Base-by-base conservation (phyloP, 2,329 filamentous ascomycete species). In the Claviceps paspali region DNA sequence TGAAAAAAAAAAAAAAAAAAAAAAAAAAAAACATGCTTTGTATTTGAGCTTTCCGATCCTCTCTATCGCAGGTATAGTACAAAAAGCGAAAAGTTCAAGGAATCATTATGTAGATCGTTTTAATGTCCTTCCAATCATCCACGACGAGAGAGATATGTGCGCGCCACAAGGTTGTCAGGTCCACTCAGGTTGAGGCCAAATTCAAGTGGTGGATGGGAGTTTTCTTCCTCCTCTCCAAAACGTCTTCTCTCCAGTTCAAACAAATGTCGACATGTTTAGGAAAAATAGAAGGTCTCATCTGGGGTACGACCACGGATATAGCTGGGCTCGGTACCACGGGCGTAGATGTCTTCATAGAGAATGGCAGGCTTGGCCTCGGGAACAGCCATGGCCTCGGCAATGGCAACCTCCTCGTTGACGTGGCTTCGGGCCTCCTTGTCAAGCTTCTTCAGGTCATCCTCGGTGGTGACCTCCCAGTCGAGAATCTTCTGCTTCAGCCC, bases 401-500 rank as follows among this genome's bases (percentile, higher is more conserved):
- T 71, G 44, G 81, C 82, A 40, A 95, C 88, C 71, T 98, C 88
- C 48, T 76, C 79, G 60, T 91, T 87, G 56, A 98, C 85, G 54
- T 78, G 70, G 57, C 64, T 69, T 56, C 87, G 80, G 14, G 91
- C 87, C 54, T 92, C 77, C 76, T 95, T 96, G 71, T 98, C 91
- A 50, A 98, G 78, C 48, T 62, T 61, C 82, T 98, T 98, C 61
- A 98, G 79, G 67, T 96, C 88, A 29, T 95, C 87, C 71, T 98
- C 91, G 43, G 72, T 77, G 50, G 79, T 79, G 48, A 98, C 81
- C 42, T 76, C 76, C 91, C 91, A 98, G 65, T 98, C 91, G 41
- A 98, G 68, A 48, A 98, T 80, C 73, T 94, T 94, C 70, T 91
- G 82, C 79, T 96, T 96, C 51, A 98, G 77, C 42, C 91, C 91